A percentile compares a stretch with the other conserved stretches of the same genome.
These are phyloP conservation scores for Xylaria arbuscula DNA, from an alignment of 2,329 filamentous ascomycete genomes.

Conservation along the genomic window DNA sequence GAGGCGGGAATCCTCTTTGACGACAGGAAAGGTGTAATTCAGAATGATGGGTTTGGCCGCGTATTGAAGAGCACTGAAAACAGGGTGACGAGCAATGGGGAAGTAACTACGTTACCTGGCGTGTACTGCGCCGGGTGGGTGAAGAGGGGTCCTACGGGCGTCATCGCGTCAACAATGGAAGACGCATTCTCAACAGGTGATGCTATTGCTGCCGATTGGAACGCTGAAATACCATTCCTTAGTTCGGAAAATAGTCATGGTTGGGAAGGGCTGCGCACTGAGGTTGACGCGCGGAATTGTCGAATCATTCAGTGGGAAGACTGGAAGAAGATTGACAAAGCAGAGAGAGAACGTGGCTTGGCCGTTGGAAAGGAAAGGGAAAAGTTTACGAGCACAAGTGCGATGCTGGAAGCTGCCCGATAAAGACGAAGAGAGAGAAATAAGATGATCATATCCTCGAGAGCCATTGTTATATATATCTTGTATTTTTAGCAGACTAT, in stretches of 20 bases:
- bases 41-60: constrained; percentile 83
- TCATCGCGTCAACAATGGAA: constrained; percentile 95
- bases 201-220: constrained; percentile 83
- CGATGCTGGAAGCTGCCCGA: constrained; percentile 67
- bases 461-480: constrained; percentile 38
- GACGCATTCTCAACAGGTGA: constrained; percentile 93
- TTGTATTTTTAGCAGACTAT: constrained; percentile 44
- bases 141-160: constrained; percentile 91
- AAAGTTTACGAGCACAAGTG: constrained; percentile 68
- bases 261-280: constrained; percentile 79
- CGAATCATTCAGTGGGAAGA: constrained; percentile 81
- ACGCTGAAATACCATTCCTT: constrained; percentile 56
- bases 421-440: constrained; percentile 44
- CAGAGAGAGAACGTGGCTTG: constrained; percentile 75
- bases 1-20: constrained; percentile 84
- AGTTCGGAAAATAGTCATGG: constrained; percentile 57
- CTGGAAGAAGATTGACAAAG: constrained; percentile 85
- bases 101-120: constrained; percentile 67
- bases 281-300: constrained; percentile 66
- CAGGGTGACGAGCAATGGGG: constrained; percentile 50
- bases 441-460: constrained; percentile 30
- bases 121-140: constrained; percentile 97
- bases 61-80: constrained; percentile 60
- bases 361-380: constrained; percentile 80
- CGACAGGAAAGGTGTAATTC: constrained; percentile 76